Base-by-base conservation (phyloP, 2,329 filamentous ascomycete genomes). In the Myotisia sp. region DNA sequence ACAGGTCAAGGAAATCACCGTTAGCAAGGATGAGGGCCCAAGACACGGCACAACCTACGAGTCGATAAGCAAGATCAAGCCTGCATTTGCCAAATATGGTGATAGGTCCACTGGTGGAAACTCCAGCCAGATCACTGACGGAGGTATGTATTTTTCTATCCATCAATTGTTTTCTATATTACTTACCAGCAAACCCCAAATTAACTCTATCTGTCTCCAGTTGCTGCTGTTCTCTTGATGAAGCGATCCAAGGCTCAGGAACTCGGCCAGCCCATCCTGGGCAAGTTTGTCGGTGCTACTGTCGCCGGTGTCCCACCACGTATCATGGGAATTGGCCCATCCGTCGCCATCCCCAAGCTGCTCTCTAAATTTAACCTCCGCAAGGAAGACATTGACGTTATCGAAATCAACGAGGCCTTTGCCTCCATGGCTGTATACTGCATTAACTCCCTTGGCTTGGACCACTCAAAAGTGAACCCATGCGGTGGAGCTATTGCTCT, bases 371-470 rank as follows among this genome's bases (percentile, higher is more conserved):
- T 79, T 69, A 75, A 79, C 59, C 61, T 98, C 41, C 72, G 69
- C 16, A 65, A 92, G 35, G 71, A 78, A 39, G 90, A 95, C 48
- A 72, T 90, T 42, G 90, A 98, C 52, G 70, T 95, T 22, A 68
- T 87, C 47, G 90, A 95, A 70, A 63, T 98, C 53, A 98, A 98
- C 65, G 90, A 98, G 70, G 90, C 90, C 1, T 98, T 98, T 51
- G 87, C 86, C 14, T 90, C 81, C 34, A 95, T 95, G 90, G 86
- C 84, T 1, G 86, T 94, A 19, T 95, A 94, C 71, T 93, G 85
- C 62, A 63, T 80, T 36, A 69, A 84, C 49, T 73, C 87, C 58
- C 50, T 66, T 6, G 49, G 72, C 51, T 36, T 75, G 56, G 70
- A 76, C 42, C 62, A 72, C 34, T 74, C 72, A 12, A 78, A 72